Conservation (phyloP, 495 filamentous ascomycete species). For the Lindgomyces ingoldianus region DNA sequence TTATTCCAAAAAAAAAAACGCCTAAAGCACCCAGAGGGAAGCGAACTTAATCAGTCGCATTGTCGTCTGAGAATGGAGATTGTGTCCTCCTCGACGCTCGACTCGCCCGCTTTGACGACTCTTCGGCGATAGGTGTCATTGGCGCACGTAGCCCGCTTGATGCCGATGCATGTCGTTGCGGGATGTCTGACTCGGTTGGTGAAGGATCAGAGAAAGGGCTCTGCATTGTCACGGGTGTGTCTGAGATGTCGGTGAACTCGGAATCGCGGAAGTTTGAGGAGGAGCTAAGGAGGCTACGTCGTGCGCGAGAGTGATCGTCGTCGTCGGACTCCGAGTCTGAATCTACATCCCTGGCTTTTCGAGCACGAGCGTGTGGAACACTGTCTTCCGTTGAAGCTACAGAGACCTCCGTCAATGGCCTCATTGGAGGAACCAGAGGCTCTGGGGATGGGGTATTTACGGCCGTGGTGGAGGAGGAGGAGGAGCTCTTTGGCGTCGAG, state of each 20-base stretch:
- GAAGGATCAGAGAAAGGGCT: conserved; percentile 41
- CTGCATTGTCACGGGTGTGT: conserved; percentile 28
- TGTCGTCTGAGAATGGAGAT: conserved; percentile 39
- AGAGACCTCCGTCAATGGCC: conserved; percentile 36
- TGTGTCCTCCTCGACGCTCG: conserved; percentile 29
- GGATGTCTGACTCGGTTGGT: conserved; percentile 19
- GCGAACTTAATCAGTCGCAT: conserved; percentile 24
- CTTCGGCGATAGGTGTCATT: conserved; percentile 43
- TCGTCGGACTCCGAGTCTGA: conserved; percentile 37
- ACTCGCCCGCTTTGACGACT: conserved; percentile 42
- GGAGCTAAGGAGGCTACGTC: conserved; percentile 28
- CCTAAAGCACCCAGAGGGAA: not conserved
- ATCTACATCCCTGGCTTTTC: conserved; percentile 21
- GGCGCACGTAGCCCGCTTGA: conserved; percentile 24
- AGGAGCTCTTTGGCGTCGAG: conserved; percentile 22
- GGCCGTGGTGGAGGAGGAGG: conserved; percentile 18
- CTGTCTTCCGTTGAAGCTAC: conserved; percentile 29
- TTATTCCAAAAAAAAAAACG: conserved; percentile 12
- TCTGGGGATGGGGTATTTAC: conserved; percentile 22
- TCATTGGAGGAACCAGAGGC: conserved; percentile 29
- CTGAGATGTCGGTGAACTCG: conserved; percentile 35
- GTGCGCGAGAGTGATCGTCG: conserved; percentile 33
- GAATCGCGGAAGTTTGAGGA: conserved; percentile 30
- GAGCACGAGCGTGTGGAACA: conserved; percentile 35
- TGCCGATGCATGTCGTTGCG: conserved; percentile 25